Evolutionary conservation across 257 asterid species (phyloP).

Genomic region (Solanum paucissectum): DNA sequence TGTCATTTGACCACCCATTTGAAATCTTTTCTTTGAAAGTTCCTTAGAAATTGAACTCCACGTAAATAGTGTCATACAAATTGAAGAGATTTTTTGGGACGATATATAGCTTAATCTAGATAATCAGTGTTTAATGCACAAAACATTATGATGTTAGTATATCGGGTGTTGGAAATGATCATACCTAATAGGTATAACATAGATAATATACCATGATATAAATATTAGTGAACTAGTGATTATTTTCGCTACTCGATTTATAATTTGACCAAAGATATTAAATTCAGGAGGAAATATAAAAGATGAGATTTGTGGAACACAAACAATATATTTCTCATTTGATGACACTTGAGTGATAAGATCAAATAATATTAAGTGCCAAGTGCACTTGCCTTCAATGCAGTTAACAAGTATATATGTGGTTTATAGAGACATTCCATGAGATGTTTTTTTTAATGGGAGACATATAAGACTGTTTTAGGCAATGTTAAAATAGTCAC

Average conservation of each 20-base stretch:
- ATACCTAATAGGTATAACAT: no score
- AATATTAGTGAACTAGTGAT: neutral
- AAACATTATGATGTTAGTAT: no score
- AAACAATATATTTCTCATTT: neutral
- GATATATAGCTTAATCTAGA: no score
- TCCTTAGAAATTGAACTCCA: neutral
- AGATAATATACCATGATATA: neutral
- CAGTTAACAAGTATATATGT: neutral
- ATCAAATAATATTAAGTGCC: neutral
- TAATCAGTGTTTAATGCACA: no score
- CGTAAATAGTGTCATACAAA: neutral
- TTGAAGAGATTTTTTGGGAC: neutral
- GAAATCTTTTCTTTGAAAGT: neutral
- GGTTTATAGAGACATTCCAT: neutral
- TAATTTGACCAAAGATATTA: neutral
- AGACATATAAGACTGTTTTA: neutral
- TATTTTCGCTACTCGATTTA: neutral
- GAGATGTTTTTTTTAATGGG: neutral
- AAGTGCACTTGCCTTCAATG: neutral
- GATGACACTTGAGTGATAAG: neutral
- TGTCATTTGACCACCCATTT: neutral
- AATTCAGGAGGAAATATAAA: neutral
- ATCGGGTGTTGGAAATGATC: neutral
- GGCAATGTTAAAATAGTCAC: neutral
- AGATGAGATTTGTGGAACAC: neutral